Evolutionary conservation across 352 stramenopile genomes (phyloP), one percentile per base, ranked within the genome.

Genomic region (Globisporangium cylindrosporum): DNA sequence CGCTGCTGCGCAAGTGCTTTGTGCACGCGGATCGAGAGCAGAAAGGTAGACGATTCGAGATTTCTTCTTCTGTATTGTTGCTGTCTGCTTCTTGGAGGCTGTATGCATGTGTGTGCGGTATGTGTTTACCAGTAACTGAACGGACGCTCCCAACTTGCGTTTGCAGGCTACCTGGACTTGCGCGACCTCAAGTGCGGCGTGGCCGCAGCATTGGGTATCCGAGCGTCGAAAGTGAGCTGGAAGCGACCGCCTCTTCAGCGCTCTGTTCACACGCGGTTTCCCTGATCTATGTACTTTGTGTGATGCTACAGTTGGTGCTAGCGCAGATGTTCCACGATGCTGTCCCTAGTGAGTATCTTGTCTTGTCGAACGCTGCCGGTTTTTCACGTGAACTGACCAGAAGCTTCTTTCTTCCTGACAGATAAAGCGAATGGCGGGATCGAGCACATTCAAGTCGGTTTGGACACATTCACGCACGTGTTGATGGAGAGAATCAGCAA

Each of bases 171-270:
- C 43, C 71, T 93, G 48, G 29, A 62, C 4, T 46, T 75, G 1
- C 71, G 76, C 10, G 82, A 91, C 10, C 72, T 91, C n/a, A 93
- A 91, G n/a, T 91, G 82, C 48, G 82, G 70, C 20, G 81, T 93
- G 25, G 82, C 81, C 9, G 82, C 84, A 1, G 78, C 82, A 25
- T 66, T 93, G 4, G 82, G 84, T 3, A 81, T 91, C 20, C 81
- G 81, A 14, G 74, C 84, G 24, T 93, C 84, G n/a, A 91, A 90
- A 74, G 79, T 69, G 2, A 12, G 57, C 22, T 2, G 9, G 36
- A 7, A 4, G 24, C 20, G 14, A 8, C 14, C 24, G 0, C n/a
- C 6, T 5, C 48, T 15, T 55, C 7, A 14, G 38, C 3, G 41
- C 22, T 22, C 2, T 38, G 8, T 14, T 9, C 9, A 12, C 25